These are phyloP conservation scores for Rhynchosporium secalis DNA, from an alignment of 2,329 filamentous ascomycete species.

Conservation along the genomic window DNA sequence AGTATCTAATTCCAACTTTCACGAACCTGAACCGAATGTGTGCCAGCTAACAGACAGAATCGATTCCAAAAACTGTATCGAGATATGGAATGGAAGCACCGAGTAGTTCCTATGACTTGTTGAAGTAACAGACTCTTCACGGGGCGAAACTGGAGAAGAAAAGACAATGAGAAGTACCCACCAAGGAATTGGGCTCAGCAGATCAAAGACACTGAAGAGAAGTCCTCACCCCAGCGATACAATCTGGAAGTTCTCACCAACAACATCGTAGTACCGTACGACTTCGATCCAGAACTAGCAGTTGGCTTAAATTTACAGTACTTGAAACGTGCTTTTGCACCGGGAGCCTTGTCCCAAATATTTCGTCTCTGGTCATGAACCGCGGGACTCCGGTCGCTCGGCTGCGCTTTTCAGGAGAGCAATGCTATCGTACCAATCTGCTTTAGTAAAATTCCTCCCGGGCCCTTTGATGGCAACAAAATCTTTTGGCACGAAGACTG, in stretches of 20 bases:
- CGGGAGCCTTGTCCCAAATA: slow-evolving; percentile 6
- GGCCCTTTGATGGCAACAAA: slow-evolving; percentile 4
- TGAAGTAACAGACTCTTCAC: too few species aligned
- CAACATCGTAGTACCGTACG: slow-evolving; percentile 5
- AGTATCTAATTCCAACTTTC: too few species aligned
- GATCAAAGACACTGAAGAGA: slow-evolving; percentile 6
- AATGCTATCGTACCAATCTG: slow-evolving; percentile 1
- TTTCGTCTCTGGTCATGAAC: slow-evolving; percentile 8
- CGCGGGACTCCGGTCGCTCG: background rate
- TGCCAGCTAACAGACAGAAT: too few species aligned
- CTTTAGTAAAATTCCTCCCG: background rate
- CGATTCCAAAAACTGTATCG: too few species aligned
- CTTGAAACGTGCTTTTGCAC: background rate
- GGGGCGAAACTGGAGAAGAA: too few species aligned
- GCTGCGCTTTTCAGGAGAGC: background rate
- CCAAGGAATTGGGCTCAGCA: background rate
- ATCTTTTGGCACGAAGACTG: background rate
- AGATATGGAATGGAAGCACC: too few species aligned
- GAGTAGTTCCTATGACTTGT: too few species aligned
- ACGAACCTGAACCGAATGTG: too few species aligned
- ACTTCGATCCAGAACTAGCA: background rate
- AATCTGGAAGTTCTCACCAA: background rate
- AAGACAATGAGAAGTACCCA: background rate
- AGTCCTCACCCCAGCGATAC: background rate
- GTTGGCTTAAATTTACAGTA: background rate